Evolutionary conservation across 2,329 filamentous ascomycete genomes (phyloP).

Genomic region (Didymella arachidicola): DNA sequence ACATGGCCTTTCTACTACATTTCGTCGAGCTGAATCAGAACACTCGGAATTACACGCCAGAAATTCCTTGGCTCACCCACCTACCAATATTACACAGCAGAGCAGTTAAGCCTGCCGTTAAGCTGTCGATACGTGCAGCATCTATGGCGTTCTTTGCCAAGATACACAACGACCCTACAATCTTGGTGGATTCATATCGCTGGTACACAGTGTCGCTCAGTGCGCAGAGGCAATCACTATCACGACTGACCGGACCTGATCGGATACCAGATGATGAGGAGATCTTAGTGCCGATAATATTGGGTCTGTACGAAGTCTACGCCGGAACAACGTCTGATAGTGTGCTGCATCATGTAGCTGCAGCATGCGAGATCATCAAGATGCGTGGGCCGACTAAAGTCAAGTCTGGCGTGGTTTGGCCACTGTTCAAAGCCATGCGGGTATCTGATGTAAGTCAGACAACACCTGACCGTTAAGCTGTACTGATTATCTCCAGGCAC

Average conservation of each 20-base stretch:
- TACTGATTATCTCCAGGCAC: conserved; percentile 32
- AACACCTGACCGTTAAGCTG: neutral
- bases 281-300: conserved; percentile 40
- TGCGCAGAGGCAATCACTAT: conserved; percentile 35
- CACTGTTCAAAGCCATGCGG: conserved; percentile 42
- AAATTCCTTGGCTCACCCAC: conserved; percentile 40
- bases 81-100: conserved; percentile 32
- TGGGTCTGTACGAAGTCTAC: conserved; percentile 43
- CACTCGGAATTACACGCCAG: conserved; percentile 25
- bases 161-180: conserved; percentile 38
- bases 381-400: conserved; percentile 43
- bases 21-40: conserved; percentile 41
- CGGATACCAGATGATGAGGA: conserved; percentile 41
- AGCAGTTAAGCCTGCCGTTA: conserved; percentile 34
- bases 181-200: conserved; percentile 43
- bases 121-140: conserved; percentile 42
- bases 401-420: conserved; percentile 32
- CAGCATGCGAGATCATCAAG: conserved; percentile 41
- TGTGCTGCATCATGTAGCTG: conserved; percentile 41
- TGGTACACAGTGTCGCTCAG: conserved; percentile 45
- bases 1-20: conserved; percentile 41
- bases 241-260: conserved; percentile 20
- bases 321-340: conserved; percentile 40
- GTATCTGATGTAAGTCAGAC: conserved; percentile 37
- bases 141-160: conserved; percentile 47